Evolutionary conservation across 108 stramenopile genomes (phyloP).

Genomic region (Parietichytrium sp.): DNA sequence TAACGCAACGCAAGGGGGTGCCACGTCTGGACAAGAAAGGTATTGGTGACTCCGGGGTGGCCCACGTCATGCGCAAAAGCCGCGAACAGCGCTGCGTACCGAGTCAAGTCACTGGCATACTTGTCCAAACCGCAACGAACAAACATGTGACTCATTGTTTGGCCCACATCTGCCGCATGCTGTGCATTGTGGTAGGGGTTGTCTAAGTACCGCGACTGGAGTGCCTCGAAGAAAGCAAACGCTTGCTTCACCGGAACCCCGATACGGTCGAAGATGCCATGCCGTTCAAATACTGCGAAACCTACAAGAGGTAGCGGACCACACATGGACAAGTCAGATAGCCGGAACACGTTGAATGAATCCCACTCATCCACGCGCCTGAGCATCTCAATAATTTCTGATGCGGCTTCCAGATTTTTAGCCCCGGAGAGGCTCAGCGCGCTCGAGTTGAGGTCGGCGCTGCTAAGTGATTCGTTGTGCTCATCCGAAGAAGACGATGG

Average conservation of each 20-base stretch:
- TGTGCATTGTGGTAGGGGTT: conserved; percentile 42
- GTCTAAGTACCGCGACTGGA: background rate
- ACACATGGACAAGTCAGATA: background rate
- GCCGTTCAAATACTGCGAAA: conserved; percentile 14
- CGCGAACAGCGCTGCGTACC: conserved; percentile 39
- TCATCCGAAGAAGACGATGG: too few species aligned
- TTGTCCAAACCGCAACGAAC: background rate
- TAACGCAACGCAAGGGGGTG: conserved; percentile 49
- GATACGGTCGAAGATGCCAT: background rate
- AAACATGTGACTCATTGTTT: conserved; percentile 20
- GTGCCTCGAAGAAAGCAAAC: background rate
- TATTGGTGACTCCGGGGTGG: conserved; percentile 51
- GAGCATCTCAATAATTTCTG: too few species aligned
- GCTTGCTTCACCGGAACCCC: background rate
- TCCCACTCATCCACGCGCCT: background rate
- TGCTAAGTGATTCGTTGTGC: too few species aligned
- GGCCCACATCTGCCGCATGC: conserved; percentile 42
- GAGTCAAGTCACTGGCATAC: conserved; percentile 27
- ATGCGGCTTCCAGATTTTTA: too few species aligned
- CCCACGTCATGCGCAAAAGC: conserved; percentile 52
- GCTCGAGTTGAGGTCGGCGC: too few species aligned
- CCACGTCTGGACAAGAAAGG: conserved; percentile 46
- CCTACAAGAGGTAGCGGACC: background rate
- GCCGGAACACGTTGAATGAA: background rate
- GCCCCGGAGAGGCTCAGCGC: too few species aligned